phyloP scores from a whole-genome alignment of 345 rosid genomes.

The Ricinus communis region DNA sequence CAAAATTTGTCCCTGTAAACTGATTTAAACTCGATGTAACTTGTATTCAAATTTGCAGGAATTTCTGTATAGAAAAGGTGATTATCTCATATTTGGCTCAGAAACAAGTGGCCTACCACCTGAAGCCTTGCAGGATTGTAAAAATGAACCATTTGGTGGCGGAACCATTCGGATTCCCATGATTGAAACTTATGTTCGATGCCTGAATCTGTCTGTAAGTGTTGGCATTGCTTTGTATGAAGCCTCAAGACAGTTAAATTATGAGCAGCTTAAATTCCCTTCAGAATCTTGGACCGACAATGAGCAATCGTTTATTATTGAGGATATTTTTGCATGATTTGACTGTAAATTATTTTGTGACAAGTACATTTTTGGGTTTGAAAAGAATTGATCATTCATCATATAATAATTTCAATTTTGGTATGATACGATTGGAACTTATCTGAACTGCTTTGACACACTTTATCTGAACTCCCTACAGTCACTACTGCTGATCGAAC shows the following conservation, averaged over 20 bases:
- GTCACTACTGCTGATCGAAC: no score
- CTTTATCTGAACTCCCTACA: no score
- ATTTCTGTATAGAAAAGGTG: slow-evolving; percentile 69
- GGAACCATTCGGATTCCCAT: slow-evolving; percentile 84
- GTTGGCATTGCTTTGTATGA: slow-evolving; percentile 89
- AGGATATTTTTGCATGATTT: slow-evolving; percentile 68
- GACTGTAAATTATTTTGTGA: not conserved
- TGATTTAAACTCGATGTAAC: not conserved
- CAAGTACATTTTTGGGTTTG: no score
- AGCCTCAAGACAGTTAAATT: slow-evolving; percentile 83
- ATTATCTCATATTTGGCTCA: slow-evolving; percentile 84
- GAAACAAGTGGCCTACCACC: slow-evolving; percentile 86
- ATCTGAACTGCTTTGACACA: no score
- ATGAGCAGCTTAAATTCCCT: slow-evolving; percentile 57
- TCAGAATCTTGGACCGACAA: slow-evolving; percentile 28
- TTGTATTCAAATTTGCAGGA: slow-evolving; percentile 48
- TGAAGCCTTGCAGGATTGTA: slow-evolving; percentile 78
- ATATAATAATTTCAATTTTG: not conserved
- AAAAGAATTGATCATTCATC: not conserved
- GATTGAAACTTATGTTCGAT: slow-evolving; percentile 91
- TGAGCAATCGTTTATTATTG: slow-evolving; percentile 43
- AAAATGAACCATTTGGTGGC: slow-evolving; percentile 53
- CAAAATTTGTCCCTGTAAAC: not conserved
- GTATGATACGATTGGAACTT: not conserved
- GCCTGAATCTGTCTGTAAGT: slow-evolving; percentile 88